Base-by-base conservation (phyloP, 345 rosid genomes). In the Lepidium sativum region DNA sequence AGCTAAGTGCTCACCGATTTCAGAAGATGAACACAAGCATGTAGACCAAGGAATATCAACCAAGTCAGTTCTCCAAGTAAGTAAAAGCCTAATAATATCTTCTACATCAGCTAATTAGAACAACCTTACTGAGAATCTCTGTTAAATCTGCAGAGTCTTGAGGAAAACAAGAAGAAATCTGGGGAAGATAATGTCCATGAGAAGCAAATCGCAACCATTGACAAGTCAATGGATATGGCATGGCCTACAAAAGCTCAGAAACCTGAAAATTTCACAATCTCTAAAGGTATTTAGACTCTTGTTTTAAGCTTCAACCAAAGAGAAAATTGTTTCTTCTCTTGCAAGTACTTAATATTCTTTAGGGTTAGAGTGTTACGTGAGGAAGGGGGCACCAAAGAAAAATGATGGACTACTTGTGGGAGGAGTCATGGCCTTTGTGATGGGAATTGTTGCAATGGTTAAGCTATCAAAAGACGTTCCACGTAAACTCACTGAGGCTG, bases 371-470 rank as follows among this genome's bases (percentile, higher is more conserved):
- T 48, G 61, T 42, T 74, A 74, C 61, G 57, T 57, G 38, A 56
- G 66, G 70, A 62, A 69, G 40, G 74, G 78, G 61, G 58, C 65
- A 49, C 70, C 54, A 0, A 57, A 51, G 63, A 74, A 74, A 68
- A 49, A 56, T 14, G 74, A 74, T 33, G 78, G 78, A 17, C 18
- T 68, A 16, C 33, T 84, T 32, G 58, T 85, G 25, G 77, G 80
- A 42, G 85, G 92, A 20, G 48, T 92, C 16, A 57, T 92, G 86
- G 78, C 91, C 17, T 60, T 87, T 17, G 65, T 86, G 43, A 84
- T 81, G 83, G 96, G 92, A 9, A 77, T 89, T 3, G 80, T 82
- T 38, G 75, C 92, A 61, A 69, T 84, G 85, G 75, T 87, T 62
- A 82, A 87, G 12, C 34, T 84, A 66, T 74, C 95, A 8, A 76